These are phyloP conservation scores for Gamarada debralockiae DNA, from an alignment of 495 filamentous ascomycete species.

Conservation along the genomic window DNA sequence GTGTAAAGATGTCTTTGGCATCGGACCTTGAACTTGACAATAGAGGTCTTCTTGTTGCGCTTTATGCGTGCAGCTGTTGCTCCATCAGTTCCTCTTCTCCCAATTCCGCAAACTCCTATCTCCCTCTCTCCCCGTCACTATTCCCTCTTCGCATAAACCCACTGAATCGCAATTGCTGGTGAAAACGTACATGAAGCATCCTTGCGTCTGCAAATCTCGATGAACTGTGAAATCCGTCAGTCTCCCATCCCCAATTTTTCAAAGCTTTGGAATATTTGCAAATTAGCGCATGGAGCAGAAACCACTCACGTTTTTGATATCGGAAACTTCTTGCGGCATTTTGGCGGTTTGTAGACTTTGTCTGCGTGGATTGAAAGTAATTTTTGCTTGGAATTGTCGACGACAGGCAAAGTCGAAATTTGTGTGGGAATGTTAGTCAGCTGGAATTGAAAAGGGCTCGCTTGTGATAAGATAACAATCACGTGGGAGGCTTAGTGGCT, in stretches of 20 bases:
- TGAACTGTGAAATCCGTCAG: constrained; percentile 61
- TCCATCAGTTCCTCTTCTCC: constrained; percentile 31
- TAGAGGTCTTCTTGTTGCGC: constrained; percentile 79
- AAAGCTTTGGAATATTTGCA: background rate
- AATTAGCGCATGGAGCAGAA: background rate
- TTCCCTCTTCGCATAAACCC: too few relatives aligned
- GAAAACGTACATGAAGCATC: constrained; percentile 70
- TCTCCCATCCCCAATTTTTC: background rate
- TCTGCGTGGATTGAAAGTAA: constrained; percentile 10
- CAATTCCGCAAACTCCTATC: constrained; percentile 12
- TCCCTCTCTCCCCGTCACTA: constrained; percentile 2
- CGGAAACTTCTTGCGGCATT: constrained; percentile 97
- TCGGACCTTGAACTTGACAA: constrained; percentile 99
- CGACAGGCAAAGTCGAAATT: constrained; percentile 15
- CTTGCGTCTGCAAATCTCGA: constrained; percentile 98
- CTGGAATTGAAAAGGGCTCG: background rate
- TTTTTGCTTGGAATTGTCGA: constrained; percentile 3
- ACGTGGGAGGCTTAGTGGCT: constrained; percentile 8
- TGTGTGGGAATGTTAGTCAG: constrained; percentile 25
- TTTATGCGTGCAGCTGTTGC: constrained; percentile 88
- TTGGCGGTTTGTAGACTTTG: constrained; percentile 38
- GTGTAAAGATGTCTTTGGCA: constrained; percentile 94
- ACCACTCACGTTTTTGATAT: constrained; percentile 77
- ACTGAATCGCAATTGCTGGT: background rate
- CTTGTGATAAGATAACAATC: constrained; percentile 8